Base-by-base conservation (phyloP, 257 asterid species). In the Solanum sejunctum region DNA sequence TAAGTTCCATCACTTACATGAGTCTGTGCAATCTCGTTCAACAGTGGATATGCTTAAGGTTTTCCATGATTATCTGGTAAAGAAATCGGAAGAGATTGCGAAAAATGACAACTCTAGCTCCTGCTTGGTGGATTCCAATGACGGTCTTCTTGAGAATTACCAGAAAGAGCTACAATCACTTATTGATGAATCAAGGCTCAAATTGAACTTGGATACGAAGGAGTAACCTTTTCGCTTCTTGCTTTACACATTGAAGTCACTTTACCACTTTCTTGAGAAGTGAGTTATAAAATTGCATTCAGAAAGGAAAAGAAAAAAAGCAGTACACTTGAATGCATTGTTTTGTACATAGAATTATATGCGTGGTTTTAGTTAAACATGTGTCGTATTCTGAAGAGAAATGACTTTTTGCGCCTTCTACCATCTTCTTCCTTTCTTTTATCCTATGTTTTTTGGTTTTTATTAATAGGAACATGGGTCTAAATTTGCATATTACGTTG, bases 31-130 rank as follows among this genome's bases (percentile, higher is more conserved):
- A 63, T 83, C 91, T 67, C 73, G 89, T 84, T 92, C 98, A 16
- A 88, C 97, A 4, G 84, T 83, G 51, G 94, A 93, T 67, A 92
- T 94, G 66, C 89, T 92, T 21, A 90, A 86, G 80, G 85, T 90
- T 78, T 94, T 93, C 85, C 84, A 89, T 81, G 94, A 86, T 82
- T 86, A 83, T 84, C 89, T 86, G 12, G 45, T 86, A 70, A 86
- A 82, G 80, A 92, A 91, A 85, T 73, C 84, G 17, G 58, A 36
- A 26, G 83, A 82, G 64, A 88, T 83, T 51, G 85, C 73, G 13
- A 86, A 84, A 80, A 86, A 58, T 45, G 81, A 84, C 63, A 36
- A 80, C 43, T 80, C 88, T 43, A 69, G 84, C 71, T 41, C 88
- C 52, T 36, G 32, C 10, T 39, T 80, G 80, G 73, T n/a, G 17